Conservation (phyloP, 441 rosid species). For the Arabidopsis hybrid region DNA sequence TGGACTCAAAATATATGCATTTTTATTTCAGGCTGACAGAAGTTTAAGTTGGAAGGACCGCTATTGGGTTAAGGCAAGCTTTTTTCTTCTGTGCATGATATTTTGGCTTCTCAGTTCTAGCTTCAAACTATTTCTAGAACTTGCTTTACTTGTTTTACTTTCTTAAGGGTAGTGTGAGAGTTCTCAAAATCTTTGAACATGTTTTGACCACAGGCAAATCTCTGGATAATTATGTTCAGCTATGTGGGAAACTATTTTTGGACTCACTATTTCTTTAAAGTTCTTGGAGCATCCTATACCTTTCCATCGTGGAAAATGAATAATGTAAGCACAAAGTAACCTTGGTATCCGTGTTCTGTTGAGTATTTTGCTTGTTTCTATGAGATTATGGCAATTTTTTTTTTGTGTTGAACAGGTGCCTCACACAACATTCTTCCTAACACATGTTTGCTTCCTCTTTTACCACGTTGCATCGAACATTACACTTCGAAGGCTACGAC, state of each 20-base stretch:
- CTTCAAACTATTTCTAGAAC: not conserved
- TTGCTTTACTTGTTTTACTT: not conserved
- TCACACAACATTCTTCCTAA: conserved; percentile 91
- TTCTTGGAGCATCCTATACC: conserved; percentile 95
- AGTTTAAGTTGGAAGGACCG: conserved; percentile 79
- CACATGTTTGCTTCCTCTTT: conserved; percentile 95
- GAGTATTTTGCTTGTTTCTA: conserved; percentile 12
- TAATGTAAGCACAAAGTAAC: conserved; percentile 60
- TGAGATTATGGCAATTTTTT: conserved; percentile 12
- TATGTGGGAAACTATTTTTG: conserved; percentile 98
- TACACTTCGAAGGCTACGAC: conserved; percentile 81
- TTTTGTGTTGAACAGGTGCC: conserved; percentile 72
- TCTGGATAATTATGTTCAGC: conserved; percentile 91
- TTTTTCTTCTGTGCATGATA: conserved; percentile 7
- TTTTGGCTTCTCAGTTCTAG: not conserved
- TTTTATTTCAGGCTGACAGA: conserved; percentile 69
- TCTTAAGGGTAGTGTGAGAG: not conserved
- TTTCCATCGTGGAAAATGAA: conserved; percentile 99
- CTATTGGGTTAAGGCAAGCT: conserved; percentile 96
- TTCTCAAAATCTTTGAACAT: conserved; percentile 17
- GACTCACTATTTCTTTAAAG: conserved; percentile 98
- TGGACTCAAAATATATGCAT: not conserved
- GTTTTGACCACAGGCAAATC: conserved; percentile 71
- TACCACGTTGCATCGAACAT: conserved; percentile 93
- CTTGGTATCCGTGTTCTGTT: not conserved